These are phyloP conservation scores for Neoscytalidium dimidiatum DNA, from an alignment of 2,329 filamentous ascomycete species.

Conservation along the genomic window DNA sequence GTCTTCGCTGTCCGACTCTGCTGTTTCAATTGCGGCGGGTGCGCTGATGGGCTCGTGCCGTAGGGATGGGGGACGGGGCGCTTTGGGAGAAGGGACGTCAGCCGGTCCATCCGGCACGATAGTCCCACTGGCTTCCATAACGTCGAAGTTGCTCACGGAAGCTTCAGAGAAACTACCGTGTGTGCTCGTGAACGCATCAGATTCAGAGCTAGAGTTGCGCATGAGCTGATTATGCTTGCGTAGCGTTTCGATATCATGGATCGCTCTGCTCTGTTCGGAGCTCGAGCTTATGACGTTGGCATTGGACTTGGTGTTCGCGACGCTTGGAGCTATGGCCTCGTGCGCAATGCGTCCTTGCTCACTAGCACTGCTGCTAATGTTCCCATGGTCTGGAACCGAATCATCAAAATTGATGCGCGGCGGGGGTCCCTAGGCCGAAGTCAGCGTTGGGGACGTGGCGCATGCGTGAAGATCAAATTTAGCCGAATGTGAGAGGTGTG, in stretches of 20 bases:
- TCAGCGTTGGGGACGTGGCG: constrained; percentile 16
- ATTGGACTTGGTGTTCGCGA: not conserved
- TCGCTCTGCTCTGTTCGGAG: constrained; percentile 26
- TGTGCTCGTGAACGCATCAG: constrained; percentile 38
- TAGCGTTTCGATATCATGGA: constrained; percentile 40
- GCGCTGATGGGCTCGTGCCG: not conserved
- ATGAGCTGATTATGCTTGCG: constrained; percentile 43
- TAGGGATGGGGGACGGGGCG: not conserved
- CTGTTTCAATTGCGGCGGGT: constrained; percentile 25
- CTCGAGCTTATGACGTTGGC: constrained; percentile 12
- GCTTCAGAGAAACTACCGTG: constrained; percentile 31
- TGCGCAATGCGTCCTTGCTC: constrained; percentile 14
- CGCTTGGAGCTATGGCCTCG: constrained; percentile 13
- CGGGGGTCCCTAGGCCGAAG: constrained; percentile 16
- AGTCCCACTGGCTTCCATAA: constrained; percentile 45
- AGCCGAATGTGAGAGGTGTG: constrained; percentile 10
- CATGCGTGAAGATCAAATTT: constrained; percentile 16
- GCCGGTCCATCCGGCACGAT: constrained; percentile 37
- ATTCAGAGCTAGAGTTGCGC: constrained; percentile 42
- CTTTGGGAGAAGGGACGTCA: constrained; percentile 14
- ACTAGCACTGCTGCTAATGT: constrained; percentile 12
- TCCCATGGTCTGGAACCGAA: constrained; percentile 15
- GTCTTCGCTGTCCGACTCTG: constrained; percentile 26
- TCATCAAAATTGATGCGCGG: constrained; percentile 18
- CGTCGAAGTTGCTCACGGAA: constrained; percentile 31